These are phyloP conservation scores for Trametes pubescens DNA, from an alignment of 1,284 basidiomycete genomes.

Conservation along the genomic window DNA sequence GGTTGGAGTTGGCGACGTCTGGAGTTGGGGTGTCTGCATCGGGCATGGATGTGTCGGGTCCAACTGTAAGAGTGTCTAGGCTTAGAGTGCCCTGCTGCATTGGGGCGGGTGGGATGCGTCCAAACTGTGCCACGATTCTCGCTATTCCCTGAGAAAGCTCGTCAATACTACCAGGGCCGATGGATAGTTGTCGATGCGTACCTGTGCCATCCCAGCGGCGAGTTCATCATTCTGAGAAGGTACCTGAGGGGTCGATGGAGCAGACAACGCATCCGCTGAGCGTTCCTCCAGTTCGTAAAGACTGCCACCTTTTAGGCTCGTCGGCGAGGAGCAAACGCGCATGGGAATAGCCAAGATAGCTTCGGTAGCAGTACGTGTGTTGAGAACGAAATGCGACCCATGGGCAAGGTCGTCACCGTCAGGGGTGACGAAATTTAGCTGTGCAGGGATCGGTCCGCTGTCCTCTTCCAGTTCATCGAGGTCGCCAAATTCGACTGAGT, in stretches of 20 bases:
- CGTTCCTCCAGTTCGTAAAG: slow-evolving; percentile 2
- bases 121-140: background rate
- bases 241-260: background rate
- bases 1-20: no score
- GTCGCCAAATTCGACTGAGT: slow-evolving; percentile 3
- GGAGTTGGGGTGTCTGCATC: background rate
- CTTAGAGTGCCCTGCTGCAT: background rate
- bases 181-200: background rate
- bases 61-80: no score
- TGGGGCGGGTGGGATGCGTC: background rate
- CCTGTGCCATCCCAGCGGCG: background rate
- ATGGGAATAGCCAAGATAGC: slow-evolving; percentile 6
- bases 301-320: background rate
- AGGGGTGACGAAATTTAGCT: slow-evolving; percentile 15
- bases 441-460: background rate
- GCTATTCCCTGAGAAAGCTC: background rate
- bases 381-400: slow-evolving; percentile 8
- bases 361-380: slow-evolving; percentile 12
- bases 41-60: background rate
- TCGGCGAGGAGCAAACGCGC: background rate
- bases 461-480: background rate
- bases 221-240: background rate
- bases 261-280: background rate
- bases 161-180: background rate
- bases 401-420: background rate